Evolutionary conservation across 2,329 filamentous ascomycete species (phyloP).

Genomic region (Colletotrichum sp.): DNA sequence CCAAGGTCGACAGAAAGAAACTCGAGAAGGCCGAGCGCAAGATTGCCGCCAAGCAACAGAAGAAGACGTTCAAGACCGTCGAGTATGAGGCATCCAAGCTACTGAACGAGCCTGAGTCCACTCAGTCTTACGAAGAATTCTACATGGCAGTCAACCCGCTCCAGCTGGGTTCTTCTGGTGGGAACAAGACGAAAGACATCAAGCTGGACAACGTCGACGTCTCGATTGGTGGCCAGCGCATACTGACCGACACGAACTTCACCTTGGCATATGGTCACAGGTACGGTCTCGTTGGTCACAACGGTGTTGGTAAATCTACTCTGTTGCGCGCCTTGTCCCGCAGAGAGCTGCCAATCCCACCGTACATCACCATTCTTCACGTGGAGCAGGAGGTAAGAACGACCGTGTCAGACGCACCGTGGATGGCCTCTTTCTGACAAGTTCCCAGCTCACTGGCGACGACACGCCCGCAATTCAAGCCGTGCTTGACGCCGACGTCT

Average conservation of each 20-base stretch:
- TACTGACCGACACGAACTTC: conserved; percentile 87
- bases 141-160: conserved; percentile 99
- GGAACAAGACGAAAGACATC: conserved; percentile 97
- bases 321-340: conserved; percentile 88
- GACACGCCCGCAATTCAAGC: conserved; percentile 95
- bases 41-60: conserved; percentile 97
- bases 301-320: conserved; percentile 99
- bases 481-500: conserved; percentile 96
- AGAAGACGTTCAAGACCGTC: conserved; percentile 97
- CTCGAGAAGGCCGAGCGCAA: conserved; percentile 98
- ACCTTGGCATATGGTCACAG: conserved; percentile 91
- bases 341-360: conserved; percentile 92
- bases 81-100: conserved; percentile 95
- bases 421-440: background rate
- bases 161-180: conserved; percentile 75
- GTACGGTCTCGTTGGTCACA: conserved; percentile 97
- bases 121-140: conserved; percentile 97
- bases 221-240: conserved; percentile 86
- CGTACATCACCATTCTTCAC: conserved; percentile 97
- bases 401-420: background rate
- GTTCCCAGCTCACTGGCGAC: conserved; percentile 80
- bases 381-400: conserved; percentile 88
- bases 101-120: conserved; percentile 79
- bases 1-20: conserved; percentile 97
- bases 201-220: conserved; percentile 97